Base-by-base conservation (phyloP, 805 yeast species). In the Yarrowia yakushimensis region DNA sequence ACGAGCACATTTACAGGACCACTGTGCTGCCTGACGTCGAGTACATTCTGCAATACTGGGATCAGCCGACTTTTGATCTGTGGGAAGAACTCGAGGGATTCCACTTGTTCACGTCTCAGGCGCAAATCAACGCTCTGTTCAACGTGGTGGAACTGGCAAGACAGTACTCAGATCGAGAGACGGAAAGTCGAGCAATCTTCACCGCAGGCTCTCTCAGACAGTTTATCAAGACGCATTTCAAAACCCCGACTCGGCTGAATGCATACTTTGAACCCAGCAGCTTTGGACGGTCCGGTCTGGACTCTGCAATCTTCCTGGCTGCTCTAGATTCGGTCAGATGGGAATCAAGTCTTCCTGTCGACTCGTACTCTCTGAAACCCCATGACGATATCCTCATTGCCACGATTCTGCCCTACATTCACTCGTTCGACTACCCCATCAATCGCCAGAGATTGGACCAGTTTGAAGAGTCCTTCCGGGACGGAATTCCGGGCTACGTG, bases 21-120 rank as follows among this genome's bases (percentile, higher is more conserved):
- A 75, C 88, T 12, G 68, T 91, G 20, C 82, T 82, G 69, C 85
- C 86, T 1, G 97, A 92, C 74, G 80, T 92, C 68, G 75, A 78
- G 57, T 93, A 85, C 68, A 79, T 88, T 22, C 66, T 80, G 17
- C 69, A 73, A 4, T 79, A 81, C 68, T 93, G 97, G 97, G 69
- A 74, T 12, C 71, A 74, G 11, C 73, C 74, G 5, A 86, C 90
- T n/a, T 93, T 88, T 75, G 97, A 92, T 74, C 77, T 92, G 42
- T 92, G 98, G 98, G 98, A 92, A 75, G 98, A 92, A 73, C 78
- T 88, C 55, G 71, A 83, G 64, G 84, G 92, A 0, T 69, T 77
- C 55, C 97, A 92, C 73, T 85, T 90, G 65, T 93, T 90, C 74
- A 92, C 96, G 1, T 77, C 87, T 13, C 73, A 88, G 68, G 83